Percentiles rank a stretch among this genome's conserved stretches.
Conservation (phyloP, 768 basidiomycete species). For the Pilatotrama ljubarskyi region DNA sequence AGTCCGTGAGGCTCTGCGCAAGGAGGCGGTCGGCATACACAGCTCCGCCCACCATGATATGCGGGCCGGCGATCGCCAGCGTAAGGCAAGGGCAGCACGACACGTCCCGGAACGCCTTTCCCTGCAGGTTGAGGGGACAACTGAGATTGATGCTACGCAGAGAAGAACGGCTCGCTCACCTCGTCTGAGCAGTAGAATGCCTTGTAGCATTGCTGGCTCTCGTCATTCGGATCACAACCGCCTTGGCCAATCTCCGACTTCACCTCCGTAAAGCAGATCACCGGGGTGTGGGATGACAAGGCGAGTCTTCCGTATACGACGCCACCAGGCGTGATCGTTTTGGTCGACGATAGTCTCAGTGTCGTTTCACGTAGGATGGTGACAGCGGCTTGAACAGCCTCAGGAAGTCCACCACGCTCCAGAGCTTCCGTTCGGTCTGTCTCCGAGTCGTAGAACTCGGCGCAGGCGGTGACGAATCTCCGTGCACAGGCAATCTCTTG, state of each 20-base stretch:
- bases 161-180: neutral
- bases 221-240: slow-evolving; percentile 12
- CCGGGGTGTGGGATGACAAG: neutral
- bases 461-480: neutral
- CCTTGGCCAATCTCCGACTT: slow-evolving; percentile 14
- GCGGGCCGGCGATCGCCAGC: slow-evolving; percentile 23
- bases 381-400: neutral
- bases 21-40: slow-evolving; percentile 23
- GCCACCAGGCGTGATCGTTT: neutral
- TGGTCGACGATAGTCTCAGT: neutral
- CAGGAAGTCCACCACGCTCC: neutral
- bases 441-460: neutral
- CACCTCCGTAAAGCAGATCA: neutral
- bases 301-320: neutral
- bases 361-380: neutral
- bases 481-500: neutral
- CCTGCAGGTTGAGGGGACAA: neutral
- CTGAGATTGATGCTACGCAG: neutral
- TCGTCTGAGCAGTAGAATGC: slow-evolving; percentile 9
- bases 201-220: slow-evolving; percentile 14
- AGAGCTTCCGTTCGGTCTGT: neutral
- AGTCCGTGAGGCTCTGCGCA: slow-evolving; percentile 24
- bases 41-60: slow-evolving; percentile 21
- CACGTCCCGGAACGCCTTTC: slow-evolving; percentile 1
- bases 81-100: slow-evolving; percentile 28